A percentile compares a stretch with the other conserved stretches of the same genome.
phyloP scores from a whole-genome alignment of 2,329 filamentous ascomycete genomes.

The Aspergillus ruber region DNA sequence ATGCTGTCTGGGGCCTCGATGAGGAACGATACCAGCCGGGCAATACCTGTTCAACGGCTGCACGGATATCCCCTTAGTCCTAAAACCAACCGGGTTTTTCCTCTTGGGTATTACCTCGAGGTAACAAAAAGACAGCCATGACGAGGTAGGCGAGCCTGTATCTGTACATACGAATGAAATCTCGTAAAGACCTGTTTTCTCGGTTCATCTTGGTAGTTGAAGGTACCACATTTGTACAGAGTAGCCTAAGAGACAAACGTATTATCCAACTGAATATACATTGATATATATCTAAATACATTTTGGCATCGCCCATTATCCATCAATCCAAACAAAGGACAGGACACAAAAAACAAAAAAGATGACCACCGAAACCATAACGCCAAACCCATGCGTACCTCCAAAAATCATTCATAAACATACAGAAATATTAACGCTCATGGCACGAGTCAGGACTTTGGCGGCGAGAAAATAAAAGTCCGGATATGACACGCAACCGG shows the following conservation, averaged over 20 bases:
- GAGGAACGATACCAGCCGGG: too few relatives aligned
- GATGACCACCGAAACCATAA: conserved; percentile 15
- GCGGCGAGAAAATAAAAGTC: neutral
- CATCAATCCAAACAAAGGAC: conserved; percentile 8
- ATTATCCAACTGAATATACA: conserved; percentile 11
- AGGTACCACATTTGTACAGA: neutral
- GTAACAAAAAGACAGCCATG: too few relatives aligned
- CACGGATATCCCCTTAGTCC: too few relatives aligned
- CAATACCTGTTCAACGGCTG: too few relatives aligned
- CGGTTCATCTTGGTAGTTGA: too few relatives aligned
- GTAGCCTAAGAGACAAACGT: neutral
- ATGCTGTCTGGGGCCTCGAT: too few relatives aligned
- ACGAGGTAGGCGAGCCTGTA: too few relatives aligned
- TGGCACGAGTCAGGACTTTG: conserved; percentile 9
- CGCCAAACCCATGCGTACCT: conserved; percentile 31
- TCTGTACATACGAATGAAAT: too few relatives aligned
- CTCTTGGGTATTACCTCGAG: too few relatives aligned
- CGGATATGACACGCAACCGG: conserved; percentile 6
- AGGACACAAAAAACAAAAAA: conserved; percentile 8
- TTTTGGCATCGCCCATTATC: conserved; percentile 5
- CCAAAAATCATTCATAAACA: conserved; percentile 24
- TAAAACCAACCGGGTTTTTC: too few relatives aligned
- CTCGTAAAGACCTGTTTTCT: too few relatives aligned
- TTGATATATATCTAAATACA: conserved; percentile 16
- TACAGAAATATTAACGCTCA: conserved; percentile 21